Base-by-base conservation (phyloP, 352 stramenopile genomes). In the Pythium pectinolyticum region DNA sequence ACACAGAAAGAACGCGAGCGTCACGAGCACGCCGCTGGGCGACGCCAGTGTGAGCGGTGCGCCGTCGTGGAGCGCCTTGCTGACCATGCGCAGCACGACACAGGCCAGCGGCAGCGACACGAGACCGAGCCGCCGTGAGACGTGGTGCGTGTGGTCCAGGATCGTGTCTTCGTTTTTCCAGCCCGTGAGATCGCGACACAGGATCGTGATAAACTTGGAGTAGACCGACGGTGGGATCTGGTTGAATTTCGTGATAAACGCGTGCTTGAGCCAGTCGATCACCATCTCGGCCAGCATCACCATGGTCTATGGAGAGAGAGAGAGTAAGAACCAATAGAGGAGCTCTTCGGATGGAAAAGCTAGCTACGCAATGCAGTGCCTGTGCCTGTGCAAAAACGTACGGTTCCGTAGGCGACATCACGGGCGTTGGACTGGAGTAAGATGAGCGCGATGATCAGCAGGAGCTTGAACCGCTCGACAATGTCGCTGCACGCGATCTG, bases 171-270 rank as follows among this genome's bases (percentile, higher is more conserved):
- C 83, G 51, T 87, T 95, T 27, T 94, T 91, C 82, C 96, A 97
- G n/a, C 90, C 94, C 9, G 94, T 97, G 40, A 98, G 77, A 66
- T 99, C 97, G 14, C 90, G 88, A 14, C 93, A 96, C 14, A 99
- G 77, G 34, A 98, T 89, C 15, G 96, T 95, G 57, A 90, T 86
- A 73, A 98, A 99, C 69, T 99, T 97, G 53, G 84, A 89, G 73
- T 99, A 99, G 28, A 98, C 84, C 4, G 69, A 80, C 32, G 94
- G 93, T 34, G 95, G 83, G 46, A 99, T 94, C 43, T 94, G 86
- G 71, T 99, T 99, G 77, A 99, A 99, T 65, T 99, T 99, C 50
- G 94, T 98, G 66, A 99, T 99, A 75, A 99, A 99, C 5, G 91
- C 92, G 74, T 99, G 97, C 77, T 99, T 99, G 58, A 99, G 91